Evolutionary conservation across 768 basidiomycete genomes (phyloP), one percentile per base, ranked within the genome.

Genomic region (Rossbeevera mucosa): DNA sequence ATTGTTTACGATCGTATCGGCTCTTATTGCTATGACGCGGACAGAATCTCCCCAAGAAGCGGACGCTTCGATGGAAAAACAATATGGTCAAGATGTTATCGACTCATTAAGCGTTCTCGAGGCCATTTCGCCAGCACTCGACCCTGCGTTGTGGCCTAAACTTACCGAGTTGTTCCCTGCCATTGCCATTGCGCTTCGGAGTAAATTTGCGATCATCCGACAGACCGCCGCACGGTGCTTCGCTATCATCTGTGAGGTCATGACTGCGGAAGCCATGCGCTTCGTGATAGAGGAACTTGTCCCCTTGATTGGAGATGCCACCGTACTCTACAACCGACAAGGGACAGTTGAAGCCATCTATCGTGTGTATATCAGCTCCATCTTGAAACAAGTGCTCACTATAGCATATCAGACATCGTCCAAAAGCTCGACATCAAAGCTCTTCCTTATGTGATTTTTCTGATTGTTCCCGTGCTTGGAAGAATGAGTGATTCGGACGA

Each of bases 401-500:
- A 56, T 14, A 7, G 55, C 36, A 48, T 33, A 0, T 18, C 61
- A 98, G 95, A 95, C 66, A 85, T 98, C 57, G 88, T 98, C 25
- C 88, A 93, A 58, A 80, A 81, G 54, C 80, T 99, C 46, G 94
- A 98, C 59, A 83, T 96, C 71, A 94, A 94, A 67, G 88, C 94
- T 7, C 74, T 99, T 40, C 95, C 96, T 11, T 99, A 98, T 64
- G 88, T 98, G 8, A 88, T 98, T 55, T 98, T 99, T 72, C 76
- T 99, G 71, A 83, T 99, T 28, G 94, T 98, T 0, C 96, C 96
- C 0, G 83, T 98, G 5, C 82, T 99, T 7, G 96, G 96, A 7
- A 80, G 96, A 30, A 99, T 98, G 96, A 97, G 93, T 61, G 96
- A 99, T 67, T 65, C 83, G 5, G 86, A 97, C 62, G 92, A 94